Conservation (phyloP, 495 filamentous ascomycete species). For the Xylaria nigripes region DNA sequence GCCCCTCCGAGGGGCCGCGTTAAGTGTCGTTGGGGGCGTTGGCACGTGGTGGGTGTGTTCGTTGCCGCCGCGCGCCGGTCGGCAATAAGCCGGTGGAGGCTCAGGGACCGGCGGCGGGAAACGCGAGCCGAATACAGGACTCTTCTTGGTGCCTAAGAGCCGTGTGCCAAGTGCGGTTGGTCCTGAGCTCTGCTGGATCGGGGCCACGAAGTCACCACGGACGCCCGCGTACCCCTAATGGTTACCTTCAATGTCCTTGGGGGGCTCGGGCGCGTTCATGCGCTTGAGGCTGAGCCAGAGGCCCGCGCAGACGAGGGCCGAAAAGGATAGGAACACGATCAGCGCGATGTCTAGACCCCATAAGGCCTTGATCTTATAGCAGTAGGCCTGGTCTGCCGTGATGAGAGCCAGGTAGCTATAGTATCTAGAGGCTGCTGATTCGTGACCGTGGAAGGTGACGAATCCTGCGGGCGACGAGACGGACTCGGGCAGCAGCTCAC, state of each 20-base stretch:
- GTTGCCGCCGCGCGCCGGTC: constrained; percentile 12
- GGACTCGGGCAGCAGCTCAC: constrained; percentile 45
- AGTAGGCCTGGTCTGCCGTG: constrained; percentile 53
- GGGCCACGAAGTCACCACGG: constrained; percentile 14
- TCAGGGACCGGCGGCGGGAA: constrained; percentile 13
- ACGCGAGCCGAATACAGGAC: constrained; percentile 10
- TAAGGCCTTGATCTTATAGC: constrained; percentile 77
- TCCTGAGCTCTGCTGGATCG: constrained; percentile 16
- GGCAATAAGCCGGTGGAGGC: constrained; percentile 18
- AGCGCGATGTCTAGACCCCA: constrained; percentile 84
- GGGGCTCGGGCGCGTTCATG: constrained; percentile 1
- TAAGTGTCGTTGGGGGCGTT: constrained; percentile 8
- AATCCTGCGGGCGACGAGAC: constrained; percentile 16
- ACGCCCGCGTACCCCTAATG: constrained; percentile 39
- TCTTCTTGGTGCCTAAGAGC: constrained; percentile 14
- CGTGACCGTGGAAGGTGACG: constrained; percentile 16
- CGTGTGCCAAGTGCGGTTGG: constrained; percentile 23
- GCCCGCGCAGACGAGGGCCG: constrained; percentile 46
- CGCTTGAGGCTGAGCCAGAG: constrained; percentile 44
- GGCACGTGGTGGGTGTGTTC: constrained; percentile 14
- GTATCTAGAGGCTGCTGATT: constrained; percentile 20
- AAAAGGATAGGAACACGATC: constrained; percentile 68
- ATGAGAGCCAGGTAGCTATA: constrained; percentile 21
- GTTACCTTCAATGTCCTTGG: constrained; percentile 35
- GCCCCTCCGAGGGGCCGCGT: constrained; percentile 4